Evolutionary conservation across 2,329 filamentous ascomycete species (phyloP), one percentile per base, ranked within the genome.

Genomic region (Aspergillus fumigatiaffinis): DNA sequence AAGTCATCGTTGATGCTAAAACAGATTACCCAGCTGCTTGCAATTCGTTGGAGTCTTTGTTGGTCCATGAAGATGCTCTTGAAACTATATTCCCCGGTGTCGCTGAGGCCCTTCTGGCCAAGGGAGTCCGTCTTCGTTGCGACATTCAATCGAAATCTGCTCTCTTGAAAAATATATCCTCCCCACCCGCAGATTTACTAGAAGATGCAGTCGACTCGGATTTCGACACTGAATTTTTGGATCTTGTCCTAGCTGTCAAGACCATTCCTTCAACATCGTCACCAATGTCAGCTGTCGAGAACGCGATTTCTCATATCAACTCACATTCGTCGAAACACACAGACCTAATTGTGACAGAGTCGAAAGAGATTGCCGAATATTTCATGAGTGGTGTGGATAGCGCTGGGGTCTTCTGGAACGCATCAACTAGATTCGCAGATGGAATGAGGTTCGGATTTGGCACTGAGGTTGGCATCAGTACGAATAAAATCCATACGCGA

Each of bases 371-470:
- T 32, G 93, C 94, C 4, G 87, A 95, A 68, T 80, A 80, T 51
- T 99, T 97, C 80, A 90, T 95, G 84, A 84, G 85, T 48, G 85
- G 85, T 57, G 85, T 97, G 52, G 94, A 97, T 76, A 91, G 91
- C 28, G 89, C 92, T 0, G 93, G 92, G 53, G 92, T 93, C 20
- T 99, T 96, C 81, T 97, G 93, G 92, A 99, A 99, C 73, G 90
- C 92, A 7, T 95, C 91, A 25, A 96, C 91, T 8, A 85, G 94
- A 52, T 93, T 99, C 77, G 92, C 92, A 5, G 94, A 99, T 73
- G 94, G 94, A 7, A 97, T 96, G 89, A 84, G 94, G 46, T 97
- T 95, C 73, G 94, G 94, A 7, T 99, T 99, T 76, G 94, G 94
- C 50, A 97, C 94, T 0, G 94, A 99, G 77, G 94, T 99, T 25